These are phyloP conservation scores for Pichia ethanolica DNA, from an alignment of 805 yeast species.

Conservation along the genomic window DNA sequence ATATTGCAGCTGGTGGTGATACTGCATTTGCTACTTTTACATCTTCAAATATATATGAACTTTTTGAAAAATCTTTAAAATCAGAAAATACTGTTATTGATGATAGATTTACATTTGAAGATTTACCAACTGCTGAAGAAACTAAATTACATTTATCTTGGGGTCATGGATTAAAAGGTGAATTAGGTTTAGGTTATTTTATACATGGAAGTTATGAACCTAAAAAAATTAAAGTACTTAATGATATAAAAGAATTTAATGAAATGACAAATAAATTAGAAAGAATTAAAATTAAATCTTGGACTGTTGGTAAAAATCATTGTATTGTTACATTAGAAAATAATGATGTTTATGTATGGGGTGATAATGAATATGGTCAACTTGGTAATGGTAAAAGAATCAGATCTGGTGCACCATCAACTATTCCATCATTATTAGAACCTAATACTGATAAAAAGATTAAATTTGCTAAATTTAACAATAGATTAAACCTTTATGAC, in stretches of 20 bases:
- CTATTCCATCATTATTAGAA: constrained; percentile 51
- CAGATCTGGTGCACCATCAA: constrained; percentile 47
- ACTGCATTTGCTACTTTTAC: constrained; percentile 47
- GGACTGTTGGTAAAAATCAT: constrained; percentile 64
- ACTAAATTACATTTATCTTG: constrained; percentile 45
- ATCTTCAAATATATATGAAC: constrained; percentile 29
- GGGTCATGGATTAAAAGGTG: constrained; percentile 84
- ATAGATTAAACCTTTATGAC: constrained; percentile 39
- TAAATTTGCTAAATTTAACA: constrained; percentile 26
- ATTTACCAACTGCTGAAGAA: constrained; percentile 17
- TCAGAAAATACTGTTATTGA: constrained; percentile 4
- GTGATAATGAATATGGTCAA: constrained; percentile 77
- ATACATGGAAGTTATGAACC: constrained; percentile 71
- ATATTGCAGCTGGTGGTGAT: constrained; percentile 65
- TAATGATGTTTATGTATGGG: constrained; percentile 71
- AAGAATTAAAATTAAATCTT: constrained; percentile 40
- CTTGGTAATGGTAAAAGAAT: constrained; percentile 73
- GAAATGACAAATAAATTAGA: constrained; percentile 36
- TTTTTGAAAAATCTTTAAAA: constrained; percentile 27
- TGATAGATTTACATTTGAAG: constrained; percentile 9
- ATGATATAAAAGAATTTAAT: constrained; percentile 45
- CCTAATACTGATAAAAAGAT: constrained; percentile 29
- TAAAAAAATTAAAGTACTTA: constrained; percentile 42
- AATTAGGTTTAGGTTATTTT: constrained; percentile 72
- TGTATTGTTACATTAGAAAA: constrained; percentile 51